phyloP scores from a whole-genome alignment of 768 basidiomycete species.

The Pleurotus cornucopiae region DNA sequence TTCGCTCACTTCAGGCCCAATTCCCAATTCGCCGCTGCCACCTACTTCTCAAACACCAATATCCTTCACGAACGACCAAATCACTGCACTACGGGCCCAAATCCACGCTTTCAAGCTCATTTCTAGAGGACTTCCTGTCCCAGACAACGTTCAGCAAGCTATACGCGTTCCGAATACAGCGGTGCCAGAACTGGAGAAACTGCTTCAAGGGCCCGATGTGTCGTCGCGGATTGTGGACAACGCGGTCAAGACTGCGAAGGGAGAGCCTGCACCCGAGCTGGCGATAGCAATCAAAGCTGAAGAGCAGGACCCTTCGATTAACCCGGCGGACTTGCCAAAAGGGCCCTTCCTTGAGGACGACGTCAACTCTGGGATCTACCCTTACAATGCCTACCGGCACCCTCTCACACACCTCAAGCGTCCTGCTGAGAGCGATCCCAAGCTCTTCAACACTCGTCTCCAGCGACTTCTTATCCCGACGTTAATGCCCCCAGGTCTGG shows the following conservation, averaged over 20 bases:
- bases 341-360: conserved; percentile 79
- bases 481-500: conserved; percentile 86
- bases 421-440: conserved; percentile 52
- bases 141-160: conserved; percentile 66
- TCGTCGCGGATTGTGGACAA: conserved; percentile 65
- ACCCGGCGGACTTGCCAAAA: conserved; percentile 62
- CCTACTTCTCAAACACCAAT: conserved; percentile 66
- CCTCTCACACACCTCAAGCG: conserved; percentile 81
- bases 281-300: conserved; percentile 44
- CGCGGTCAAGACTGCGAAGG: conserved; percentile 71
- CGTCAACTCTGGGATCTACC: conserved; percentile 76
- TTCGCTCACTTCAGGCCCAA: conserved; percentile 44
- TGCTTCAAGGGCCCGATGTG: conserved; percentile 57
- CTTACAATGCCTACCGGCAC: conserved; percentile 86
- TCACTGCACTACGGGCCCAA: conserved; percentile 72
- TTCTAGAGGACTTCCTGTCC: conserved; percentile 59
- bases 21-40: conserved; percentile 40
- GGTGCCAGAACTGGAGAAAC: conserved; percentile 59
- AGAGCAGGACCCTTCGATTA: conserved; percentile 42
- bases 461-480: conserved; percentile 84
- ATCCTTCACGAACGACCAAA: conserved; percentile 75
- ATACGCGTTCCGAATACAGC: conserved; percentile 62
- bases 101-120: conserved; percentile 80
- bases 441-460: conserved; percentile 64
- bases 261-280: conserved; percentile 10